phyloP scores from a whole-genome alignment of 495 filamentous ascomycete species.

The Saxophila tyrrhenica region DNA sequence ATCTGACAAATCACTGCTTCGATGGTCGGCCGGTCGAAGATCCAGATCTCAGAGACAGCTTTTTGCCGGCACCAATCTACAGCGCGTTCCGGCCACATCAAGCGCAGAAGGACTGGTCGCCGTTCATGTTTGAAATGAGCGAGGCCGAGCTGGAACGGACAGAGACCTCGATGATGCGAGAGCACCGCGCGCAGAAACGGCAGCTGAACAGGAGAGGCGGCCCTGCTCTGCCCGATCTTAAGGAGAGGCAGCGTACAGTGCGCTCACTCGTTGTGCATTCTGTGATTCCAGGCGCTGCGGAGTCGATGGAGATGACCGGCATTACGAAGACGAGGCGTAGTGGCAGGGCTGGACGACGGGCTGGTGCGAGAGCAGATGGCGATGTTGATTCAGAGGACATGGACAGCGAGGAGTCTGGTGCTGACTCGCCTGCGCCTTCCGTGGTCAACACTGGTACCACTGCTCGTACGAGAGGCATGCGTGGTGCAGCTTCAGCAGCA shows the following conservation, averaged over 20 bases:
- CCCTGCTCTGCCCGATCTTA: slow-evolving; percentile 88
- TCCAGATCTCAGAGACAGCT: slow-evolving; percentile 69
- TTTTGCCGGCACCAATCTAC: slow-evolving; percentile 73
- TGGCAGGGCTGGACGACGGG: slow-evolving; percentile 42
- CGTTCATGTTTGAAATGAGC: slow-evolving; percentile 85
- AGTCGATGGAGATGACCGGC: slow-evolving; percentile 68
- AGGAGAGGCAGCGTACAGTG: slow-evolving; percentile 85
- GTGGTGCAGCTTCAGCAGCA: slow-evolving; percentile 71
- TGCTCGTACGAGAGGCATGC: slow-evolving; percentile 75
- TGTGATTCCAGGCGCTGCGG: slow-evolving; percentile 76
- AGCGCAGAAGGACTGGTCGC: slow-evolving; percentile 82
- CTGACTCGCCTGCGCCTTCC: slow-evolving; percentile 64
- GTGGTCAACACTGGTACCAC: slow-evolving; percentile 52
- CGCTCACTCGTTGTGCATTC: slow-evolving; percentile 83
- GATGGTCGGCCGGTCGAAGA: slow-evolving; percentile 91
- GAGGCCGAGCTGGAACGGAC: slow-evolving; percentile 78
- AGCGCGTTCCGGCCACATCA: slow-evolving; percentile 80
- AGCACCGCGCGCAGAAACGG: slow-evolving; percentile 86
- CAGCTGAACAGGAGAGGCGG: slow-evolving; percentile 90
- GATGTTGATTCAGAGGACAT: slow-evolving; percentile 79
- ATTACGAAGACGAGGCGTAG: slow-evolving; percentile 62
- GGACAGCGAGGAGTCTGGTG: slow-evolving; percentile 74
- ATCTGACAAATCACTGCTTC: slow-evolving; percentile 85
- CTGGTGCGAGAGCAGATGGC: slow-evolving; percentile 41
- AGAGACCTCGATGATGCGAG: slow-evolving; percentile 83